A percentile compares a stretch with the other conserved stretches of the same genome.
These are phyloP conservation scores for Asclepias syriaca DNA, from an alignment of 257 asterid genomes.

Conservation along the genomic window DNA sequence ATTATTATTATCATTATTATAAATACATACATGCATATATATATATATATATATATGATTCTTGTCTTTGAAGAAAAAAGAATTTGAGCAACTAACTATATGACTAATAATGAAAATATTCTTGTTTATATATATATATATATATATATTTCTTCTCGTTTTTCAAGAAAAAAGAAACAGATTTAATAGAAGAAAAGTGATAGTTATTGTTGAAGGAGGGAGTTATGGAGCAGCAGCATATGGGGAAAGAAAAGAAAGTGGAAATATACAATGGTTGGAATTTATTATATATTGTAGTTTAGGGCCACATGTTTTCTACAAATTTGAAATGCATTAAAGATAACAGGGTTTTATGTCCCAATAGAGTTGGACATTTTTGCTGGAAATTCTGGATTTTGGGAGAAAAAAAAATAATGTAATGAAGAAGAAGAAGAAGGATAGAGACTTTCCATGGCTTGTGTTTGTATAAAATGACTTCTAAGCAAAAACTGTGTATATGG, in stretches of 20 bases:
- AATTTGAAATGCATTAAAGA: neutral
- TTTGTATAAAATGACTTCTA: slow-evolving; percentile 3
- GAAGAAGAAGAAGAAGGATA: neutral
- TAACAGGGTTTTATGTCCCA: neutral
- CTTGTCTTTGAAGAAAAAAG: too few relatives aligned
- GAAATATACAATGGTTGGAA: neutral
- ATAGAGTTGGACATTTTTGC: slow-evolving; percentile 5
- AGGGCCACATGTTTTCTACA: slow-evolving; percentile 8
- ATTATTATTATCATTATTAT: too few relatives aligned
- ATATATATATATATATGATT: too few relatives aligned
- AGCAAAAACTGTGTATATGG: slow-evolving; percentile 12
- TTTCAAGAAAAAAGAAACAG: too few relatives aligned
- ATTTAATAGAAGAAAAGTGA: too few relatives aligned
- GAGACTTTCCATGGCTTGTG: slow-evolving; percentile 15
- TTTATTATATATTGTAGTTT: neutral
- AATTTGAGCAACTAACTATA: too few relatives aligned
- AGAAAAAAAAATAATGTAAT: neutral
- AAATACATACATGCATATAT: too few relatives aligned
- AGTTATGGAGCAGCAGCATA: neutral
- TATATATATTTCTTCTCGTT: too few relatives aligned
- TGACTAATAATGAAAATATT: too few relatives aligned
- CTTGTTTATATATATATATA: too few relatives aligned
- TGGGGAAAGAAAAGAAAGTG: too few relatives aligned
- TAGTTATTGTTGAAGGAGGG: too few relatives aligned
- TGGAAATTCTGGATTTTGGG: slow-evolving; percentile 9